phyloP scores from a whole-genome alignment of 208 protist genomes.

The Crithidia mellificae region DNA sequence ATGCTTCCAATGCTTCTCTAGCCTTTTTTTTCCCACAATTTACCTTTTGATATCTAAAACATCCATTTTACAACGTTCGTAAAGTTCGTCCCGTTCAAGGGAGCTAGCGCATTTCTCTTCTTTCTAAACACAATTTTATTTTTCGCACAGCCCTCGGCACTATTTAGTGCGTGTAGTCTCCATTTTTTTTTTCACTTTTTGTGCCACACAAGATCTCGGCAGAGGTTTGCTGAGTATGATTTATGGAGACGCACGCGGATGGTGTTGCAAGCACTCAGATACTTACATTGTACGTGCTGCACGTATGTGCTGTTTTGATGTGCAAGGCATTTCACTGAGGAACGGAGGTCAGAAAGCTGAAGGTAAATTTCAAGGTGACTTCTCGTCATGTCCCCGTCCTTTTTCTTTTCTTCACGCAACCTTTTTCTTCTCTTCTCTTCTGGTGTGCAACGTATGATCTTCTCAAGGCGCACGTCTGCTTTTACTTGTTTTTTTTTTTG shows the following conservation, averaged over 20 bases:
- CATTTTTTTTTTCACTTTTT: no score
- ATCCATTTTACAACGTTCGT: conserved; percentile 6
- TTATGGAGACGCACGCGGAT: no score
- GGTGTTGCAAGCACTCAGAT: no score
- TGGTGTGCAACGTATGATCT: background rate
- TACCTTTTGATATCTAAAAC: background rate
- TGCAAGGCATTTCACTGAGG: no score
- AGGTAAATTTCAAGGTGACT: background rate
- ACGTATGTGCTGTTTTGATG: no score
- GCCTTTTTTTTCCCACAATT: background rate
- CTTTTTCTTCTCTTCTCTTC: background rate
- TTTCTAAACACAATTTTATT: background rate
- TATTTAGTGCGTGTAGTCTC: no score
- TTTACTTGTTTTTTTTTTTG: conserved; percentile 13
- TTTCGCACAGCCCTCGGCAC: background rate
- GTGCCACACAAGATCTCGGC: no score
- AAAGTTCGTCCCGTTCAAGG: conserved; percentile 2
- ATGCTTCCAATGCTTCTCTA: background rate
- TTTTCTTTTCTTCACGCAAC: background rate
- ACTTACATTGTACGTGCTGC: background rate
- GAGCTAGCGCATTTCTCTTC: conserved; percentile 3
- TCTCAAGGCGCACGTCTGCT: background rate
- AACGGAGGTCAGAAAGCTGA: background rate
- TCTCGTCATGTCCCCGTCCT: background rate
- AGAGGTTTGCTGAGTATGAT: no score